Evolutionary conservation across 768 basidiomycete genomes (phyloP), one percentile per base, ranked within the genome.

Genomic region (Dioszegia aurantiaca): DNA sequence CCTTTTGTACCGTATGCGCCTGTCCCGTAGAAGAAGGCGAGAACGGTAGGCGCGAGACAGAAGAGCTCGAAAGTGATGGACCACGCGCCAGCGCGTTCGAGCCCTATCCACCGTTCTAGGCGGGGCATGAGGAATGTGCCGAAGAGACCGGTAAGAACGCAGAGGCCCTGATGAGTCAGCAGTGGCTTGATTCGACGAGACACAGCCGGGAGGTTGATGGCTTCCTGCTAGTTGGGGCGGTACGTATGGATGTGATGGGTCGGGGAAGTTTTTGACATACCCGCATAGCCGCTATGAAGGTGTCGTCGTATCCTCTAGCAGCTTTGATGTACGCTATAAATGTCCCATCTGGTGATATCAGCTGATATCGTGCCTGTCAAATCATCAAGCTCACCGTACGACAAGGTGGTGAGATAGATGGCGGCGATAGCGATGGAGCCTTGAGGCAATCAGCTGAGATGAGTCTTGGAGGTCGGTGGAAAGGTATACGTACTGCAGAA

Each of bases 241-340:
- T n/a, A n/a, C n/a, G n/a, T n/a, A n/a, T n/a, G n/a, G n/a, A n/a
- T n/a, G n/a, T n/a, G n/a, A 59, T n/a, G 28, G 19, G 39, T 8
- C 19, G 17, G 44, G 2, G 37, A 14, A 8, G 36, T 45, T 21
- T 9, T 17, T 37, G 36, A 9, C 52, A 58, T 58, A 33, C 51
- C 14, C 73, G 58, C 71, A 72, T 75, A 28, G 55, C 39, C 1
- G 73, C 68, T 31, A 77, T 71, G 56, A 75, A 72, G 6, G 63
- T 55, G 52, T 77, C 74, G 41, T 70, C 67, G 31, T 69, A 69
- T 2, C 59, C 59, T 37, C 67, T 47, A 31, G 70, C 73, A 0
- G 68, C 59, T 41, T 77, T 75, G 64, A 77, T 70, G 53, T 74
- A 77, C 11, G 72, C 67, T 31, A 77, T 69, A 60, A 77, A 74